These are phyloP conservation scores for Hypocrella siamensis DNA, from an alignment of 2,329 filamentous ascomycete genomes.

Conservation along the genomic window DNA sequence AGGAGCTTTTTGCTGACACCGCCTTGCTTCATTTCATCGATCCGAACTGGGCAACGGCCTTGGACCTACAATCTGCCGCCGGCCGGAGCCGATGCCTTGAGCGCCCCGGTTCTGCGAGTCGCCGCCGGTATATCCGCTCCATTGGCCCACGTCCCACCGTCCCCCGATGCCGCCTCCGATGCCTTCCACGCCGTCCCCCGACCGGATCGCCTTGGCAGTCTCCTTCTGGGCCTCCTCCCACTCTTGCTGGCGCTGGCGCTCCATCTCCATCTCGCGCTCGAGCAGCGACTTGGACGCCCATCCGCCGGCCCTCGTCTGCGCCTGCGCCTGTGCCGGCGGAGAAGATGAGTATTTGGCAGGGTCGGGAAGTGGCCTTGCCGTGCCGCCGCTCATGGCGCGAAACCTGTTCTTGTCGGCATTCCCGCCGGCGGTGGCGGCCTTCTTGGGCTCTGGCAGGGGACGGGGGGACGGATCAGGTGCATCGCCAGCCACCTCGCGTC, in stretches of 20 bases:
- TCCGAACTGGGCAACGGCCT: slow-evolving; percentile 41
- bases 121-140: slow-evolving; percentile 59
- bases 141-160: slow-evolving; percentile 63
- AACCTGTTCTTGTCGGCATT: slow-evolving; percentile 18
- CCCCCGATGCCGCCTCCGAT: slow-evolving; percentile 51
- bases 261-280: slow-evolving; percentile 68
- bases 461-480: slow-evolving; percentile 10
- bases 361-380: slow-evolving; percentile 37
- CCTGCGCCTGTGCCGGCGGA: slow-evolving; percentile 36
- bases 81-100: slow-evolving; percentile 51
- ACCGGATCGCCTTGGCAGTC: slow-evolving; percentile 37
- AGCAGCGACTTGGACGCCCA: slow-evolving; percentile 56
- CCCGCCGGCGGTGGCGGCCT: too few relatives aligned
- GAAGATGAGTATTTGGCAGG: slow-evolving; percentile 20
- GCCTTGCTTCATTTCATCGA: too few relatives aligned
- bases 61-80: slow-evolving; percentile 68
- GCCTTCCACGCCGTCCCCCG: slow-evolving; percentile 40
- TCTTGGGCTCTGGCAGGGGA: slow-evolving; percentile 25
- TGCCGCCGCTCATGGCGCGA: slow-evolving; percentile 13
- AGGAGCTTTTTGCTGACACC: too few relatives aligned
- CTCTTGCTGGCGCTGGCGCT: slow-evolving; percentile 59
- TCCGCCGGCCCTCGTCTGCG: slow-evolving; percentile 44
- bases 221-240: slow-evolving; percentile 65
- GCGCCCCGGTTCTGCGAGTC: slow-evolving; percentile 55
- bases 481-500: too few relatives aligned